Evolutionary conservation across 192 early-diverging fungal species (phyloP).

Genomic region (Dimargaris cristalligena): DNA sequence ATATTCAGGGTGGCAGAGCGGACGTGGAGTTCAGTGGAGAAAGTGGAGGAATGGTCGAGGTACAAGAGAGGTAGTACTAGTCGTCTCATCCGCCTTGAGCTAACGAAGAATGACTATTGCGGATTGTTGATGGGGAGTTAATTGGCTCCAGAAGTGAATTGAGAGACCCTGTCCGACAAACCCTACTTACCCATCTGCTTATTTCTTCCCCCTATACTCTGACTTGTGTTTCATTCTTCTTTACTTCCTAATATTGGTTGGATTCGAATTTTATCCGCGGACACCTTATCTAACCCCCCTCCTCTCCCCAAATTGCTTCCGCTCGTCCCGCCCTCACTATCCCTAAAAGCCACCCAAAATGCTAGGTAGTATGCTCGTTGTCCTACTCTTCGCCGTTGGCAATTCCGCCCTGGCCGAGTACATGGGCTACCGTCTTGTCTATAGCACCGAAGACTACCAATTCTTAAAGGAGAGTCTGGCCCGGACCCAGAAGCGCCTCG

Average conservation of each 20-base stretch:
- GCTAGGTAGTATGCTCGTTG: background rate
- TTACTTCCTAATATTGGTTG: background rate
- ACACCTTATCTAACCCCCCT: background rate
- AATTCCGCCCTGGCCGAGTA: background rate
- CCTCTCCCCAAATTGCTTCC: background rate
- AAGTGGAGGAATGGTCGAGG: too few relatives aligned
- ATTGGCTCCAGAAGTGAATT: too few relatives aligned
- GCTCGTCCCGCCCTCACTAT: background rate
- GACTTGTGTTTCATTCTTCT: too few relatives aligned
- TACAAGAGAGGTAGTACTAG: too few relatives aligned
- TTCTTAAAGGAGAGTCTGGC: background rate
- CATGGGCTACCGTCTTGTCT: conserved; percentile 7
- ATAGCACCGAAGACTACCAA: conserved; percentile 2
- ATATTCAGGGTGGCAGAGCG: too few relatives aligned
- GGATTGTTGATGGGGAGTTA: too few relatives aligned
- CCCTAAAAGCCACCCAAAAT: background rate
- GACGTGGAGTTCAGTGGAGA: too few relatives aligned
- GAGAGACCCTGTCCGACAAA: too few relatives aligned
- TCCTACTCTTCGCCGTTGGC: background rate
- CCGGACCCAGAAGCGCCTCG: background rate
- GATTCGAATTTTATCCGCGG: background rate
- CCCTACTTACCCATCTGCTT: too few relatives aligned
- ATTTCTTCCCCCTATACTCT: too few relatives aligned
- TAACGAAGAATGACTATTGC: too few relatives aligned
- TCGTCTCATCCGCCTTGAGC: too few relatives aligned